Conservation (phyloP, 495 filamentous ascomycete species). For the Lineolata rhizophorae region DNA sequence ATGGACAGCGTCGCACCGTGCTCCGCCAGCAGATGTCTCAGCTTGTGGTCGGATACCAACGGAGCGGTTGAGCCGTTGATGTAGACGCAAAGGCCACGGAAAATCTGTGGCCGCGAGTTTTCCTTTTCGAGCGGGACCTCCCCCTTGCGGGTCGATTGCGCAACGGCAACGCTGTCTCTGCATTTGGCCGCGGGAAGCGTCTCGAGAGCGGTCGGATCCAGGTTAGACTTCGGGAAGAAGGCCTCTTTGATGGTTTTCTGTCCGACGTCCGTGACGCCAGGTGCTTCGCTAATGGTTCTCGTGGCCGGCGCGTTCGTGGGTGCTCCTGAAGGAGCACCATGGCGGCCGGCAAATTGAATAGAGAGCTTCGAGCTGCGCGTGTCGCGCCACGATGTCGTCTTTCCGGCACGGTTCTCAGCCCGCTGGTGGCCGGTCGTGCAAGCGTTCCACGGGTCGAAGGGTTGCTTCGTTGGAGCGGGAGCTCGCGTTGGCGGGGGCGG, state of each 20-base stretch:
- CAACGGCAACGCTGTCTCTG: too few species aligned
- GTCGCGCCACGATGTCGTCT: conserved; percentile 46
- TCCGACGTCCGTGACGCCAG: too few species aligned
- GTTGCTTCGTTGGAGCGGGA: too few species aligned
- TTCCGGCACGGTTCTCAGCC: conserved; percentile 35
- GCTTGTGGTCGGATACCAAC: conserved; percentile 59
- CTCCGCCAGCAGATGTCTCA: conserved; percentile 54
- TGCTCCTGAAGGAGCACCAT: too few species aligned
- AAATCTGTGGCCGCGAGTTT: conserved; percentile 24
- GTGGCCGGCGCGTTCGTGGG: conserved; percentile 25
- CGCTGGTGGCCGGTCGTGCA: conserved; percentile 62
- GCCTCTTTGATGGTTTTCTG: neutral
- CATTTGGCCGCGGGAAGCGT: too few species aligned
- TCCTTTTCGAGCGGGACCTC: conserved; percentile 1
- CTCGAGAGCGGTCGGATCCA: too few species aligned
- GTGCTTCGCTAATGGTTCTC: conserved; percentile 13
- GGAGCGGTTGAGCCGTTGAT: conserved; percentile 78
- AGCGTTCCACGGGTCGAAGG: conserved; percentile 64
- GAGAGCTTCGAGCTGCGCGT: conserved; percentile 42
- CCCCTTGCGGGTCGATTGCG: too few species aligned
- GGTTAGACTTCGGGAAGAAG: neutral
- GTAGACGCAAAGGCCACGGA: conserved; percentile 49
- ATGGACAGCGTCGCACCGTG: conserved; percentile 52
- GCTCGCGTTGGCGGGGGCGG: too few species aligned
- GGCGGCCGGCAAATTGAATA: conserved; percentile 34